These are phyloP conservation scores for Blastocystis sp. DNA, from an alignment of 352 stramenopile genomes.

Conservation along the genomic window DNA sequence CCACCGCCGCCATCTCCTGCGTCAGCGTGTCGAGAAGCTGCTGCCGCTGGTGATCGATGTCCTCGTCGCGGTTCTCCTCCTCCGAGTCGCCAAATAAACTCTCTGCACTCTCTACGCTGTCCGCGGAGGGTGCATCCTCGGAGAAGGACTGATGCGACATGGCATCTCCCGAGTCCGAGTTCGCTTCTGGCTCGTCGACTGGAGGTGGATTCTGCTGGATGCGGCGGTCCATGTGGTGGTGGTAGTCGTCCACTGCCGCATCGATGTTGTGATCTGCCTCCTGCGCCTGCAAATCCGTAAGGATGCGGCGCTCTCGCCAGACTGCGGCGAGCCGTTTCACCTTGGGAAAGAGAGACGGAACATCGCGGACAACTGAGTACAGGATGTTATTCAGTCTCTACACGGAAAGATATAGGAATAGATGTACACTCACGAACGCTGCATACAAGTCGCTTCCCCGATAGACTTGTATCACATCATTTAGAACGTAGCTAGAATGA, in stretches of 20 bases:
- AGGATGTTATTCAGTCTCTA: slow-evolving; percentile 3
- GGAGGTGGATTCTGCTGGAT: neutral
- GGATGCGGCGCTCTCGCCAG: neutral
- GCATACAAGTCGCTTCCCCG: neutral
- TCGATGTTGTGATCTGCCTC: neutral
- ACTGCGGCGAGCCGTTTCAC: neutral
- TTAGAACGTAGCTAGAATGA: neutral
- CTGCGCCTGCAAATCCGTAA: neutral
- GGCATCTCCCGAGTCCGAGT: neutral
- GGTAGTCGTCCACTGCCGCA: neutral
- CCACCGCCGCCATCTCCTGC: neutral
- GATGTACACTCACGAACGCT: neutral
- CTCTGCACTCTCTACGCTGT: neutral
- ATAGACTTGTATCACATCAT: slow-evolving; percentile 19
- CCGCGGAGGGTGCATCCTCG: neutral
- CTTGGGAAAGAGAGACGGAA: neutral
- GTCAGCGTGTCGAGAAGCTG: neutral
- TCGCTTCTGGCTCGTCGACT: neutral
- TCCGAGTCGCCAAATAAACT: neutral
- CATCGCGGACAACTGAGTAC: neutral
- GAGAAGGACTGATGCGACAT: neutral
- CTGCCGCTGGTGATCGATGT: neutral
- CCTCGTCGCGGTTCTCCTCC: neutral
- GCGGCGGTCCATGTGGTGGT: neutral
- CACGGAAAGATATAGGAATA: neutral